Base-by-base conservation (phyloP, 345 rosid genomes). In the Lepidium didymum region DNA sequence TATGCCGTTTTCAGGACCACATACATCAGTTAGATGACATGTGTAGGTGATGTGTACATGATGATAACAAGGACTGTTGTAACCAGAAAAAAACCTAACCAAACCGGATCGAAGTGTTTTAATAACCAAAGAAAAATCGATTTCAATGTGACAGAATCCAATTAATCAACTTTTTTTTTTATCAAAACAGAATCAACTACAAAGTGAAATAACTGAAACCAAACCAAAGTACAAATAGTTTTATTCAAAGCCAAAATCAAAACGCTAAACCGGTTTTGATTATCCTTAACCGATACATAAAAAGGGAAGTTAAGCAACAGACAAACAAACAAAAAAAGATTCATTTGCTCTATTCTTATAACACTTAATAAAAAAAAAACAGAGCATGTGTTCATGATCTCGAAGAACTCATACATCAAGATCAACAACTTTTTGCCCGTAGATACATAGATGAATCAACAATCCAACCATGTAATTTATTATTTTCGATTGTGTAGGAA, bases 351-450 rank as follows among this genome's bases (percentile, higher is more conserved):
- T 63, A 64, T 71, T 71, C 33, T 71, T 63, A 19, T 44, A 25
- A 13, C 43, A 46, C 56, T 64, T 29, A 29, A 29, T 15, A 3
- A 63, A 10, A 18, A 27, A 45, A 43, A 56, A 57, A 44, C 66
- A 64, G 47, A 65, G 71, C 66, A 73, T 40, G 77, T 73, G 65
- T 64, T 47, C 44, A 72, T 72, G 35, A 55, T 63, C 60, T 49
- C 18, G 5, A 27, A 37, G 51, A 33, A 29, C 19, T 56, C 70
- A 6, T 10, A 64, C 64, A 47, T 13, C 42, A 56, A 64, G 47
- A 64, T 63, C 70, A 55, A 64, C 70, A 63, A 29, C 7, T 47
- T 37, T 38, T 46, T 19, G 43, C 56, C 71, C 45, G 70, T 72
- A 59, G 60, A 72, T 72, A 47, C 66, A 38, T 47, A 72, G 47